phyloP scores from a whole-genome alignment of 2,329 filamentous ascomycete genomes.

The Dactylellina sp. region DNA sequence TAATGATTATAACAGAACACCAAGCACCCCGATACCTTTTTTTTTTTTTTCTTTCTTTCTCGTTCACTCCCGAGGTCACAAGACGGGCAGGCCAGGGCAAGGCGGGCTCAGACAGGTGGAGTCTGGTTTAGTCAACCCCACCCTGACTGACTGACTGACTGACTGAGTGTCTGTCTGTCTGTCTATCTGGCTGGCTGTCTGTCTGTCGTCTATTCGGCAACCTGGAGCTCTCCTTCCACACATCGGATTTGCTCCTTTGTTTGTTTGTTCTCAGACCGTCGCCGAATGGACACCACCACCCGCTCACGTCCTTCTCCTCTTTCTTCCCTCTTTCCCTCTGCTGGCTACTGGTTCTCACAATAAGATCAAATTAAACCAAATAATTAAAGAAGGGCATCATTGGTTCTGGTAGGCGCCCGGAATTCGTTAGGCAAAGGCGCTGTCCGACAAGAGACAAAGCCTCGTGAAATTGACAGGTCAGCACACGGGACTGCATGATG shows the following conservation, averaged over 20 bases:
- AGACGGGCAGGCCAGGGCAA: conserved; percentile 15
- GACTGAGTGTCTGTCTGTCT: too few relatives aligned
- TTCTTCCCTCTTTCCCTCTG: background rate
- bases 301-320: background rate
- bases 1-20: too few relatives aligned
- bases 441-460: conserved; percentile 6
- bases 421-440: conserved; percentile 46
- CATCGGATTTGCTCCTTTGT: too few relatives aligned
- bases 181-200: too few relatives aligned
- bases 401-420: conserved; percentile 5
- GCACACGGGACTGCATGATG: conserved; percentile 18
- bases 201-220: too few relatives aligned
- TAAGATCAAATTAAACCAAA: too few relatives aligned
- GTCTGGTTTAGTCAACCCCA: conserved; percentile 34
- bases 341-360: background rate
- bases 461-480: conserved; percentile 31
- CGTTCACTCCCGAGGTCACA: too few relatives aligned
- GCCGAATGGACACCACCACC: background rate
- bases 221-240: too few relatives aligned
- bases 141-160: conserved; percentile 8
- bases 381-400: background rate
- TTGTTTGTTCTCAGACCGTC: background rate
- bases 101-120: conserved; percentile 11
- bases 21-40: too few relatives aligned
- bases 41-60: too few relatives aligned